phyloP scores from a whole-genome alignment of 2,329 filamentous ascomycete species.

The Dendryphion nanum region DNA sequence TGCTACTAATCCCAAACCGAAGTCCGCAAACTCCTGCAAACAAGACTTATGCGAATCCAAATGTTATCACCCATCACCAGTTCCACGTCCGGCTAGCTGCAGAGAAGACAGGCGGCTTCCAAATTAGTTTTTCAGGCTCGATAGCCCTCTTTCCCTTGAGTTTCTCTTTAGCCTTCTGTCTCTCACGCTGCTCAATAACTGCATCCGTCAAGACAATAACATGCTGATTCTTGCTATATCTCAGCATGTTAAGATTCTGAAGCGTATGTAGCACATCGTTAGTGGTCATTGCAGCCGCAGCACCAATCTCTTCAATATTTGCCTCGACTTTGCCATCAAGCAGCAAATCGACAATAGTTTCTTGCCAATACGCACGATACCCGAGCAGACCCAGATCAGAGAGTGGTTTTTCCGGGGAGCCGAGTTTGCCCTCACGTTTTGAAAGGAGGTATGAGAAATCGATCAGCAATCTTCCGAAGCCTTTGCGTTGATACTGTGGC shows the following conservation, averaged over 20 bases:
- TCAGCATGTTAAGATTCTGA: conserved; percentile 90
- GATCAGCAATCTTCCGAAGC: conserved; percentile 88
- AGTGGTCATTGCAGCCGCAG: conserved; percentile 87
- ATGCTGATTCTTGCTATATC: conserved; percentile 95
- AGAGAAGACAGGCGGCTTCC: conserved; percentile 95
- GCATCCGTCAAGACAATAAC: conserved; percentile 90
- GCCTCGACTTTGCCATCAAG: conserved; percentile 66
- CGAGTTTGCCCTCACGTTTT: conserved; percentile 91
- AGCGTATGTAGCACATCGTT: conserved; percentile 94
- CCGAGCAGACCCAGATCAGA: conserved; percentile 90
- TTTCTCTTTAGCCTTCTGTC: conserved; percentile 77
- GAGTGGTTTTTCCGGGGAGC: conserved; percentile 93
- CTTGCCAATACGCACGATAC: conserved; percentile 97
- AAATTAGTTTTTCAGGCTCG: conserved; percentile 75
- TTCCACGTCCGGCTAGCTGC: conserved; percentile 92
- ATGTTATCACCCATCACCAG: conserved; percentile 68
- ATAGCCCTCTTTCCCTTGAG: conserved; percentile 74
- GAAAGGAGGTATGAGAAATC: conserved; percentile 97
- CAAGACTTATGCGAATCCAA: too few relatives aligned
- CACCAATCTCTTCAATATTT: conserved; percentile 82
- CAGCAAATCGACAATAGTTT: conserved; percentile 87
- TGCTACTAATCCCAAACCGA: too few relatives aligned
- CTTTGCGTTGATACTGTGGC: conserved; percentile 93
- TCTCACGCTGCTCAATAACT: conserved; percentile 66
- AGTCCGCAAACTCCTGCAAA: too few relatives aligned